These are phyloP conservation scores for Eucalyptus guilfoylei DNA, from an alignment of 345 rosid species.

Conservation along the genomic window DNA sequence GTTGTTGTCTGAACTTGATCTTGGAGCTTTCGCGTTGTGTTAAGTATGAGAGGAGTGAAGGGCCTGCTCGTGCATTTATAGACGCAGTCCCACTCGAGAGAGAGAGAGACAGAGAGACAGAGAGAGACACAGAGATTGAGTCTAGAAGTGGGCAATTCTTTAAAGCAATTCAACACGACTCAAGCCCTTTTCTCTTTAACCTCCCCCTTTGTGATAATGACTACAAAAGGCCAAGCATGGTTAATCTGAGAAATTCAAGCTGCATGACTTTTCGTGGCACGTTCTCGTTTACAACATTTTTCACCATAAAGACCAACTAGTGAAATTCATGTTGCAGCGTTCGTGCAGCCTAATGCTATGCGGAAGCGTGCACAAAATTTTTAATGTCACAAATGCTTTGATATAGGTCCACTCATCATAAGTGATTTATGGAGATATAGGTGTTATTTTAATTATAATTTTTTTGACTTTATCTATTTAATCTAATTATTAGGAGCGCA, in stretches of 20 bases:
- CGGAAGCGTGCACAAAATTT: background rate
- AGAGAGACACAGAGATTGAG: slow-evolving; percentile 19
- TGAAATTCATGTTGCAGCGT: background rate
- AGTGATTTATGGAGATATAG: background rate
- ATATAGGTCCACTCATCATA: background rate
- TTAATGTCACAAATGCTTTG: background rate
- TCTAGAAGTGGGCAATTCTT: slow-evolving; percentile 52
- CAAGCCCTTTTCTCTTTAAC: background rate
- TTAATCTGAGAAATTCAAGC: background rate
- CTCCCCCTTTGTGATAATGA: background rate
- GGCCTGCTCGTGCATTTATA: slow-evolving; percentile 17
- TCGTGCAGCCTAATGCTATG: too few species aligned
- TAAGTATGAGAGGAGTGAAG: background rate
- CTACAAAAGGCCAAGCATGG: background rate
- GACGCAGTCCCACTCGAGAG: background rate
- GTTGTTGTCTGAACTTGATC: background rate
- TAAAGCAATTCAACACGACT: slow-evolving; percentile 4
- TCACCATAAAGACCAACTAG: background rate
- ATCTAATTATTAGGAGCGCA: too few species aligned
- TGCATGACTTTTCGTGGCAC: background rate
- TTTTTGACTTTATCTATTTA: background rate
- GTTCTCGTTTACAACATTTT: background rate
- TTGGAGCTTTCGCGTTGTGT: background rate
- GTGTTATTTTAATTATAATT: background rate
- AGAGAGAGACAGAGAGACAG: slow-evolving; percentile 2